Conservation (phyloP, 257 asterid species). For the Salvia miltiorrhiza region DNA sequence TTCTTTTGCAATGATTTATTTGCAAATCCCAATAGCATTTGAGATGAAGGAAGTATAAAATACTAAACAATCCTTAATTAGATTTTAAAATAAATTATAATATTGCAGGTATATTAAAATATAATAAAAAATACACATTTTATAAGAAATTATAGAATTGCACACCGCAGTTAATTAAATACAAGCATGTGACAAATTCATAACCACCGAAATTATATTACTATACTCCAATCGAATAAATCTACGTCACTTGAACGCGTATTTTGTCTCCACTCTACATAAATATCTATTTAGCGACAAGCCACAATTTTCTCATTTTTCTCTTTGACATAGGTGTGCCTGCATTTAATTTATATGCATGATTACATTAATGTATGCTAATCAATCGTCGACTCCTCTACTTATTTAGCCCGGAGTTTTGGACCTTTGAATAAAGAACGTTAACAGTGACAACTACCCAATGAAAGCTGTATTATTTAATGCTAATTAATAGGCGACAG, state of each 20-base stretch:
- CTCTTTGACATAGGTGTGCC: background rate
- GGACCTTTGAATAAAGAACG: constrained; percentile 28
- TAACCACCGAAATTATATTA: background rate
- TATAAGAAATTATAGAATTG: background rate
- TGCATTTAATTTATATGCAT: background rate
- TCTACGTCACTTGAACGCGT: background rate
- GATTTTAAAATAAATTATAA: too few species aligned
- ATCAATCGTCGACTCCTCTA: background rate
- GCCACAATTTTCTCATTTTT: background rate
- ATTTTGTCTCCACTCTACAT: background rate
- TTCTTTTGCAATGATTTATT: too few species aligned
- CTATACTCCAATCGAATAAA: background rate
- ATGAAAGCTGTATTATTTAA: constrained; percentile 19
- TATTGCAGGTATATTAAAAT: too few species aligned
- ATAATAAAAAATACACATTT: too few species aligned
- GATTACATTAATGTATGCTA: background rate
- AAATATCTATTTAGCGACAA: background rate
- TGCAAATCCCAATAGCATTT: too few species aligned
- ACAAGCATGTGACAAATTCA: background rate
- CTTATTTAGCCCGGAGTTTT: constrained; percentile 22
- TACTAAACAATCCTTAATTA: too few species aligned
- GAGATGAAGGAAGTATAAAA: too few species aligned
- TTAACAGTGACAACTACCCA: background rate
- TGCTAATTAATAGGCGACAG: background rate
- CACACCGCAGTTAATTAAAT: background rate